Percentiles rank a stretch among this genome's conserved stretches.
These are phyloP conservation scores for Strobilomyces echinocephalus DNA, from an alignment of 768 basidiomycete species.

Conservation along the genomic window DNA sequence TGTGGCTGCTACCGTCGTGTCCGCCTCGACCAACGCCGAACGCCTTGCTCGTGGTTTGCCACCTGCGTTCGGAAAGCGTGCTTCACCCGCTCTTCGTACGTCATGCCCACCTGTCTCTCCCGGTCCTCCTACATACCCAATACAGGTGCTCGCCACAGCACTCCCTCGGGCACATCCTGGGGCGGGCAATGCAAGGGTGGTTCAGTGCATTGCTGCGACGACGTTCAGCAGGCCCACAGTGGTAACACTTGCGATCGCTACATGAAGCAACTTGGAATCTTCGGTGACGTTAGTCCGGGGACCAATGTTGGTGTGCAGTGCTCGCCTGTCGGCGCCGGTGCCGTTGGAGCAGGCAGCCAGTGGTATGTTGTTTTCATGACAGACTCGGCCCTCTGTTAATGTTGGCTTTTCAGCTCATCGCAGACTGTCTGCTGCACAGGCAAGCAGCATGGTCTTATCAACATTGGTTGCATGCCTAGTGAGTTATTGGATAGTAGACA, in stretches of 20 bases:
- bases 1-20: constrained; percentile 34
- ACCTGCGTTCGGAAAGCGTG: constrained; percentile 41
- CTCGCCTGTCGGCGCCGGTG: constrained; percentile 18
- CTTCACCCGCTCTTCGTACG: constrained; percentile 32
- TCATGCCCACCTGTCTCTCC: not conserved
- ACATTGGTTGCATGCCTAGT: constrained; percentile 38
- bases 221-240: not conserved
- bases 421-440: constrained; percentile 40
- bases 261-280: not conserved
- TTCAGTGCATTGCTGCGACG: constrained; percentile 17
- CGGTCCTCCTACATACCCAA: not conserved
- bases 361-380: constrained; percentile 10
- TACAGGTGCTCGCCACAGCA: constrained; percentile 33
- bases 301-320: constrained; percentile 30
- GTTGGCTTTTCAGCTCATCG: constrained; percentile 20
- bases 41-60: constrained; percentile 52
- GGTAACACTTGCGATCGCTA: not conserved
- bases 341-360: constrained; percentile 2
- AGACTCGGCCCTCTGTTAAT: too few relatives aligned
- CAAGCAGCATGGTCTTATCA: constrained; percentile 33
- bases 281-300: not conserved
- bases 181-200: constrained; percentile 15
- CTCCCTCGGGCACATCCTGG: constrained; percentile 32
- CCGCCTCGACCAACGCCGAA: constrained; percentile 47
- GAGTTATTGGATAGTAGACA: constrained; percentile 1